A percentile compares a stretch with the other conserved stretches of the same genome.
Evolutionary conservation across 306 rosid species (phyloP).

Genomic region (Acacia acuminata): DNA sequence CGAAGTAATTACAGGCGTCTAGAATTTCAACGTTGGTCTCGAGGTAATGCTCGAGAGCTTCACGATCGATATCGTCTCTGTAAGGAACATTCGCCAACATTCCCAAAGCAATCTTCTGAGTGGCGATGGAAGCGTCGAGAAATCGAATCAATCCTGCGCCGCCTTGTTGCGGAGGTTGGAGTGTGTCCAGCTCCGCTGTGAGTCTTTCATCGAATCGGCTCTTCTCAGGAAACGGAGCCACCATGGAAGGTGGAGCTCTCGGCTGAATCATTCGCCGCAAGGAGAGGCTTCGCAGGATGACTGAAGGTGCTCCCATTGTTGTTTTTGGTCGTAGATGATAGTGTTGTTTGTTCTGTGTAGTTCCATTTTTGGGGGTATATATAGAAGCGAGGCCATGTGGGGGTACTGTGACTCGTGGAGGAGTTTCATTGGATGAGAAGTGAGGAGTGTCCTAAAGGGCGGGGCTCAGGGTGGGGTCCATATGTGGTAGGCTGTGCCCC

Average conservation of each 20-base stretch:
- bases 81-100: slow-evolving; percentile 20
- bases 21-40: slow-evolving; percentile 45
- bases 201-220: slow-evolving; percentile 34
- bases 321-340: not conserved
- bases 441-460: slow-evolving; percentile 20
- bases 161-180: slow-evolving; percentile 14
- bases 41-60: slow-evolving; percentile 37
- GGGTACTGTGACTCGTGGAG: not conserved
- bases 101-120: slow-evolving; percentile 45
- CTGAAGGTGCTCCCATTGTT: slow-evolving; percentile 33
- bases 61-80: slow-evolving; percentile 20
- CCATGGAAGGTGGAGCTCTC: not conserved
- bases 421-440: not conserved
- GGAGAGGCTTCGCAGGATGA: slow-evolving; percentile 39
- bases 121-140: slow-evolving; percentile 45
- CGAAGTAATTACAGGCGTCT: slow-evolving; percentile 45
- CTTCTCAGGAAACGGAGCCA: slow-evolving; percentile 38
- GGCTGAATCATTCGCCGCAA: slow-evolving; percentile 31
- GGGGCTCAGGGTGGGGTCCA: slow-evolving; percentile 25
- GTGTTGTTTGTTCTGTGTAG: not conserved
- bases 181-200: slow-evolving; percentile 33
- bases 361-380: not conserved
- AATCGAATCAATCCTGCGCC: slow-evolving; percentile 28
- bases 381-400: not conserved
- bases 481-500: slow-evolving; percentile 14